Evolutionary conservation across 177 flowering plant genomes (phyloP).

Genomic region (Vitis hybrid): DNA sequence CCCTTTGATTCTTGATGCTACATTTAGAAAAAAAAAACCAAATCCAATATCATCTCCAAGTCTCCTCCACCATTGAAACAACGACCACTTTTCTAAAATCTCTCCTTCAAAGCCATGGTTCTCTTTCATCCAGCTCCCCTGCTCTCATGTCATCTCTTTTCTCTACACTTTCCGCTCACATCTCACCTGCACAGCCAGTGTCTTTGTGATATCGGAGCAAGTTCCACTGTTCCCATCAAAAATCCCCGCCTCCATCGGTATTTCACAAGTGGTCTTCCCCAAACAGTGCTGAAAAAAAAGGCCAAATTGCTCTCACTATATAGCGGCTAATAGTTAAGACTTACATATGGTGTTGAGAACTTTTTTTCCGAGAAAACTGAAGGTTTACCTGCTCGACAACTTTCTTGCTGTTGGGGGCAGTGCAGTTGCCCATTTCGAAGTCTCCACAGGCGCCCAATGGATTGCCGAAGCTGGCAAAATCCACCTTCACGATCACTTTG

Average conservation of each 20-base stretch:
- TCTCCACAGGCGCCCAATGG: constrained; percentile 66
- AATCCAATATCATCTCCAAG: too few relatives aligned
- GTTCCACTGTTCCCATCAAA: constrained; percentile 29
- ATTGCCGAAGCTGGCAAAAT: constrained; percentile 76
- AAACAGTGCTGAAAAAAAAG: constrained; percentile 44
- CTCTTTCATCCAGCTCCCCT: too few relatives aligned
- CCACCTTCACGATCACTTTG: constrained; percentile 41
- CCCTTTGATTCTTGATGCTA: too few relatives aligned
- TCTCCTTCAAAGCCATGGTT: too few relatives aligned
- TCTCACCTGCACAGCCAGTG: constrained; percentile 55
- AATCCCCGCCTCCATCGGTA: constrained; percentile 35
- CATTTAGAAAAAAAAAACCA: too few relatives aligned
- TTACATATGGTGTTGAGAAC: too few relatives aligned
- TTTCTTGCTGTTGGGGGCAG: constrained; percentile 27
- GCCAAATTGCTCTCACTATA: too few relatives aligned
- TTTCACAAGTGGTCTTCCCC: constrained; percentile 42
- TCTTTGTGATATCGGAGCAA: constrained; percentile 40
- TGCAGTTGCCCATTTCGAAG: constrained; percentile 49
- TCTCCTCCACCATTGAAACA: too few relatives aligned
- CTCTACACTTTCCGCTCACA: constrained; percentile 18
- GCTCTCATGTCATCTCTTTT: not conserved
- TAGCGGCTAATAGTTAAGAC: too few relatives aligned
- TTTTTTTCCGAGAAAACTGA: too few relatives aligned
- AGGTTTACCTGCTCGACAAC: constrained; percentile 51
- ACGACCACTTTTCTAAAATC: too few relatives aligned